Evolutionary conservation across 2,329 filamentous ascomycete species (phyloP), one percentile per base, ranked within the genome.

Genomic region (Ceratocystis ficicola): DNA sequence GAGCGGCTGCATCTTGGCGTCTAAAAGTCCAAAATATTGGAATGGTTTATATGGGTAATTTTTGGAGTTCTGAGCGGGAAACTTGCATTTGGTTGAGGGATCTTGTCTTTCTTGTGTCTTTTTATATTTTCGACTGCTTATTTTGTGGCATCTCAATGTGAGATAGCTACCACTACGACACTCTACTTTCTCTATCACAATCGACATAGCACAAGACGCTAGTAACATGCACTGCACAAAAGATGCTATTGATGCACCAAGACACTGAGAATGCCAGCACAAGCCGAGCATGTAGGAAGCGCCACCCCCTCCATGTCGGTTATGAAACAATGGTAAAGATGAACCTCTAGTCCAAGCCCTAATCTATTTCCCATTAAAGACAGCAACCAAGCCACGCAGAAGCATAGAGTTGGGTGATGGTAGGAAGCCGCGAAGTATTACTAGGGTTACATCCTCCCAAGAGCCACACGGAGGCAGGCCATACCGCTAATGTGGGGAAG

Each of bases 401-500:
- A n/a, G 17, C 30, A 36, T 36, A 12, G 15, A n/a, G 17, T 15
- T n/a, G 6, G 48, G 8, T 59, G n/a, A 5, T 30, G 55, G n/a
- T n/a, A 17, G 25, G 55, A 5, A 8, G 30, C 8, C 3, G 17
- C 4, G 28, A n/a, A 36, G 55, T n/a, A 15, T 36, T n/a, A n/a
- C 12, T 59, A 59, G 55, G 55, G 55, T 59, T 59, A 20, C 55
- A 59, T 20, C 15, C 55, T 32, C 17, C 22, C 25, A 57, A 10
- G 22, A 15, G 52, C 28, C 55, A 59, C 25, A 36, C 30, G n/a
- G 55, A 36, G 28, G 30, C 3, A 36, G 28, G 30, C 3, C 55
- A 59, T 32, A 59, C 28, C 55, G 59, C 41, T 10, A 46, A 32
- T 63, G 44, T 36, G 46, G 46, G 61, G 65, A 66, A 66, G 65